Evolutionary conservation across 768 basidiomycete genomes (phyloP).

Genomic region (Boletus subparvulus): DNA sequence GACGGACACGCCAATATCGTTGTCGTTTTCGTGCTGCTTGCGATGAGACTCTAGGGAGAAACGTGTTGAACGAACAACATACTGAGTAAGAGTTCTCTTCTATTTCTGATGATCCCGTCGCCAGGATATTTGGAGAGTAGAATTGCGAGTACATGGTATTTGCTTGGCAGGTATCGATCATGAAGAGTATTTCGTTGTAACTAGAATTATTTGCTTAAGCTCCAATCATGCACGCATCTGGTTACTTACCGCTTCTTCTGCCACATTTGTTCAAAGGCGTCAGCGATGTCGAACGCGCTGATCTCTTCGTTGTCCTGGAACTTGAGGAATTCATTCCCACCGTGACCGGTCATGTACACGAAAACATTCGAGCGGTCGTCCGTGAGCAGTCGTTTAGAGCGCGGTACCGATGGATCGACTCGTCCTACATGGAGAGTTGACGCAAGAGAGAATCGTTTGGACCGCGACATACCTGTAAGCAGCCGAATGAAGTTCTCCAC

Average conservation of each 20-base stretch:
- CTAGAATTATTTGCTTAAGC: slow-evolving; percentile 35
- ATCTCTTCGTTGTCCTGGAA: slow-evolving; percentile 99
- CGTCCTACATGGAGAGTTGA: slow-evolving; percentile 56
- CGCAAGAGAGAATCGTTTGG: neutral
- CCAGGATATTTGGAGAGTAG: slow-evolving; percentile 90
- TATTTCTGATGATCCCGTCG: slow-evolving; percentile 82
- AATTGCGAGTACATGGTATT: slow-evolving; percentile 93
- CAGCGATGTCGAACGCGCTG: slow-evolving; percentile 94
- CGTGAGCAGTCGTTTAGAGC: slow-evolving; percentile 88
- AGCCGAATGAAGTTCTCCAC: slow-evolving; percentile 95
- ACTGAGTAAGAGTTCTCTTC: slow-evolving; percentile 95
- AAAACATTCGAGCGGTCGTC: slow-evolving; percentile 93
- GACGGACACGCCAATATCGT: slow-evolving; percentile 92
- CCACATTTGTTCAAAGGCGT: slow-evolving; percentile 98
- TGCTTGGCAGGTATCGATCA: slow-evolving; percentile 98
- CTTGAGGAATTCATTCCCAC: slow-evolving; percentile 97
- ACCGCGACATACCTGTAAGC: slow-evolving; percentile 67
- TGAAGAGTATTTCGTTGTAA: slow-evolving; percentile 96
- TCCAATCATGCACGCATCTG: neutral
- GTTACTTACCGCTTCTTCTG: slow-evolving; percentile 80
- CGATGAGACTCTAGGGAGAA: neutral
- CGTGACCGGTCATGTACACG: slow-evolving; percentile 98
- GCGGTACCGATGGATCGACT: slow-evolving; percentile 78
- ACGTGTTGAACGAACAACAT: slow-evolving; percentile 24
- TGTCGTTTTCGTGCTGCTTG: slow-evolving; percentile 83